phyloP scores from a whole-genome alignment of 2,329 filamentous ascomycete species.

The Fusarium brevicatenulatum region DNA sequence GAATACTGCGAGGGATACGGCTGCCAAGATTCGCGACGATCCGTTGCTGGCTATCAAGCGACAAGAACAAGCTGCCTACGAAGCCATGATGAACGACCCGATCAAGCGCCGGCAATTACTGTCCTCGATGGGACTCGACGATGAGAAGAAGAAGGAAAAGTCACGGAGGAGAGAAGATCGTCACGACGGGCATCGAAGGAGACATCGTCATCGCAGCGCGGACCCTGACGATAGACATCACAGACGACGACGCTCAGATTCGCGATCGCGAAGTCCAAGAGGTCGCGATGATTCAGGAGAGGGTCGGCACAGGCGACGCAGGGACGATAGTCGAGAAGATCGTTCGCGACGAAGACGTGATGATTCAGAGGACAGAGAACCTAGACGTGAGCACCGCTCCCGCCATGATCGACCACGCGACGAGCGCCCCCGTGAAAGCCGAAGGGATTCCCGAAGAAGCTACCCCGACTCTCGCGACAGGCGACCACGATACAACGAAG shows the following conservation, averaged over 20 bases:
- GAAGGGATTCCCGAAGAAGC: conserved; percentile 33
- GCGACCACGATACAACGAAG: conserved; percentile 35
- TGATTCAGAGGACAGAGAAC: conserved; percentile 36
- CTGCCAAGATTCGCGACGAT: conserved; percentile 88
- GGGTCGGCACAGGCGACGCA: conserved; percentile 39
- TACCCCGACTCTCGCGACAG: conserved; percentile 40
- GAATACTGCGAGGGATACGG: conserved; percentile 81
- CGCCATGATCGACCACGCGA: conserved; percentile 30
- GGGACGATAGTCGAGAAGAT: conserved; percentile 40
- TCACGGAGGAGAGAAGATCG: conserved; percentile 45
- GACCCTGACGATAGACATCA: conserved; percentile 53
- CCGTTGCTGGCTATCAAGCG: conserved; percentile 93
- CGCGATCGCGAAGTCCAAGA: conserved; percentile 57
- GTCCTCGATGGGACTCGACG: conserved; percentile 67
- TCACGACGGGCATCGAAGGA: conserved; percentile 53
- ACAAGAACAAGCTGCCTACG: conserved; percentile 85
- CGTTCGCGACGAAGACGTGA: conserved; percentile 33
- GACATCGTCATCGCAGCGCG: conserved; percentile 56
- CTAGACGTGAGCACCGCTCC: conserved; percentile 16
- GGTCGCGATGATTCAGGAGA: conserved; percentile 47
- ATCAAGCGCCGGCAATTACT: conserved; percentile 74
- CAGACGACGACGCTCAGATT: conserved; percentile 57
- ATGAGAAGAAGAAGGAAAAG: conserved; percentile 57
- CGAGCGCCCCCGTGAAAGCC: conserved; percentile 42
- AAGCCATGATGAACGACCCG: conserved; percentile 82